Conservation (phyloP, 345 rosid species). For the Isatis tinctoria region DNA sequence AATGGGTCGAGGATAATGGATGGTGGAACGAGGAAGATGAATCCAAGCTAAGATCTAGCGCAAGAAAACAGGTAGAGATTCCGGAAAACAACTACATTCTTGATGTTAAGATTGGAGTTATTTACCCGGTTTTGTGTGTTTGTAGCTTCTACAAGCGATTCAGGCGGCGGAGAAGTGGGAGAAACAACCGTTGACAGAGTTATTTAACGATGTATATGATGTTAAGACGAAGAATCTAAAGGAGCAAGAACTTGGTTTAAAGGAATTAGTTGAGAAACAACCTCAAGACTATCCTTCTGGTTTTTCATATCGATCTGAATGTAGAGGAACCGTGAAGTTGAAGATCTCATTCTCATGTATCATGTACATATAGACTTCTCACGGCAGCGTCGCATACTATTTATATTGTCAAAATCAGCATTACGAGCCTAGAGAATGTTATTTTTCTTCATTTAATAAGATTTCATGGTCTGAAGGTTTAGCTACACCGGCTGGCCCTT, state of each 20-base stretch:
- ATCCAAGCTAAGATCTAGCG: slow-evolving; percentile 43
- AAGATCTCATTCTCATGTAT: slow-evolving; percentile 2
- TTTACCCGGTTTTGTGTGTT: neutral
- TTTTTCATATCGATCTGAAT: slow-evolving; percentile 43
- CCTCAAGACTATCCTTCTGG: slow-evolving; percentile 56
- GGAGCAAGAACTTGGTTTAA: slow-evolving; percentile 59
- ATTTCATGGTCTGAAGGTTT: neutral
- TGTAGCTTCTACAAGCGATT: slow-evolving; percentile 61
- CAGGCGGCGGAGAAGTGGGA: slow-evolving; percentile 57
- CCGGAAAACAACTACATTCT: neutral
- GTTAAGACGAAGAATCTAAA: slow-evolving; percentile 45
- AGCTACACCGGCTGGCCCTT: neutral
- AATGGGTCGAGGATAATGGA: slow-evolving; percentile 61
- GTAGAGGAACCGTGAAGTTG: neutral
- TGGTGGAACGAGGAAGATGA: slow-evolving; percentile 77
- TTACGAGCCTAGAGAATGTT: neutral
- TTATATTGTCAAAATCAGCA: neutral
- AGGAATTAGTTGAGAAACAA: slow-evolving; percentile 42
- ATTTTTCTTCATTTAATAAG: neutral
- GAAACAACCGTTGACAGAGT: slow-evolving; percentile 52
- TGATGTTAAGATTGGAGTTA: neutral
- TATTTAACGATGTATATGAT: slow-evolving; percentile 70
- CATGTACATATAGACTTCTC: neutral
- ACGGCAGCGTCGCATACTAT: neutral
- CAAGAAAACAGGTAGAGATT: slow-evolving; percentile 50